phyloP scores from a whole-genome alignment of 441 rosid genomes.

The Biscutella laevigata region DNA sequence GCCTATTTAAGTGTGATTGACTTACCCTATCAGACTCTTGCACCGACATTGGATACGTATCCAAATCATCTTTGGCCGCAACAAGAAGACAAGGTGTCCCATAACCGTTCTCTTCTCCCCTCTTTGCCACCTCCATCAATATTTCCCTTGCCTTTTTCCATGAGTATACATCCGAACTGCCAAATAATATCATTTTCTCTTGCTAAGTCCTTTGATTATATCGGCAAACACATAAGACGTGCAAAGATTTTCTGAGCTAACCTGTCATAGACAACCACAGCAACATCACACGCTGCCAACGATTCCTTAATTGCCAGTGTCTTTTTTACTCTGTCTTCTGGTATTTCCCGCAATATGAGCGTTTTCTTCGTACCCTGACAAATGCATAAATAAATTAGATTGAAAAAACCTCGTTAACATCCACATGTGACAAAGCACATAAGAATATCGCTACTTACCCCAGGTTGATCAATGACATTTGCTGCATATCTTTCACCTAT shows the following conservation, averaged over 20 bases:
- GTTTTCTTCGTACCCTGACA: conserved; percentile 52
- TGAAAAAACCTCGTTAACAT: neutral
- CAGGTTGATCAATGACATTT: conserved; percentile 44
- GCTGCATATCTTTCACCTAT: conserved; percentile 44
- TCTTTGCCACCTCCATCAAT: conserved; percentile 55
- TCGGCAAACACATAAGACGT: neutral
- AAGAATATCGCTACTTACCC: conserved; percentile 32
- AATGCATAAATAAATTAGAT: too few species aligned
- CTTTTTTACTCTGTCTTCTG: conserved; percentile 48
- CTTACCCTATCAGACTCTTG: conserved; percentile 61
- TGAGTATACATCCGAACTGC: conserved; percentile 60
- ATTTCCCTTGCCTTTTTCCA: conserved; percentile 64
- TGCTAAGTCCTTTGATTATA: neutral
- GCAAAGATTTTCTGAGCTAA: conserved; percentile 21
- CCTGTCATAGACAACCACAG: conserved; percentile 63
- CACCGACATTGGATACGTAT: conserved; percentile 48
- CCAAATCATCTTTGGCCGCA: conserved; percentile 69
- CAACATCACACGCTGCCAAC: conserved; percentile 60
- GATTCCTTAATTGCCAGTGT: conserved; percentile 36
- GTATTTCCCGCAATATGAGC: conserved; percentile 54
- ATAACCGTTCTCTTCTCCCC: conserved; percentile 49
- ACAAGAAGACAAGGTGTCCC: conserved; percentile 62
- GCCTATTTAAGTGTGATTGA: neutral
- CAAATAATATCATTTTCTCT: conserved; percentile 8
- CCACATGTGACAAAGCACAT: neutral